Evolutionary conservation across 805 yeast species (phyloP), one percentile per base, ranked within the genome.

Genomic region (Metschnikowia anglica): DNA sequence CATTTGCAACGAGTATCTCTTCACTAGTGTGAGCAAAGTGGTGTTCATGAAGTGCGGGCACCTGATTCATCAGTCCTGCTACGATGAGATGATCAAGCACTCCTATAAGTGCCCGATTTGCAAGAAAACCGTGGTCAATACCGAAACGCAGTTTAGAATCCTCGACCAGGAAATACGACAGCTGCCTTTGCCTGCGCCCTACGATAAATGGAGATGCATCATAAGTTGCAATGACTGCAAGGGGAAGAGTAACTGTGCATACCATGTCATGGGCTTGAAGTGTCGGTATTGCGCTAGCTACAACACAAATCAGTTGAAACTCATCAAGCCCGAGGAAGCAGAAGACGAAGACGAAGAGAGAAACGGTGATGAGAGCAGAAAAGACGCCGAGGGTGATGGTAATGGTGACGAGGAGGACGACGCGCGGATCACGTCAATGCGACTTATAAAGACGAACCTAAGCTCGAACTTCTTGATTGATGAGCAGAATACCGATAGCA

Each of bases 31-130:
- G 5, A 75, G 72, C 58, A 83, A 88, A 9, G 95, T 89, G 32
- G 95, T 88, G 16, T 89, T 90, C 61, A 88, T 90, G 96, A 71
- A 76, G 37, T 90, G 98, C 65, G 97, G 97, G 2, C 98, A 90
- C 64, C 87, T 96, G 28, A 90, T 90, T 45, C 98, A 90, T 65
- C 88, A 88, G 60, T 57, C 62, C 20, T 90, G 98, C 62, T 89
- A 81, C 61, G 83, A 83, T 48, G 91, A 87, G 51, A 81, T 85
- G 60, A 79, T 87, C n/a, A 76, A 81, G 52, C 88, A 85, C 59
- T 80, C 86, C 12, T 90, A 88, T 71, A 87, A 88, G 60, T 90
- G 98, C 62, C 98, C 98, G 1, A 75, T 87, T 2, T 90, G 98
- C 60, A 83, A 88, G 41, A 80, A 85, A 52, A 84, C 96, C 0